phyloP scores from a whole-genome alignment of 1,284 basidiomycete species.

The Marasmius oreades region DNA sequence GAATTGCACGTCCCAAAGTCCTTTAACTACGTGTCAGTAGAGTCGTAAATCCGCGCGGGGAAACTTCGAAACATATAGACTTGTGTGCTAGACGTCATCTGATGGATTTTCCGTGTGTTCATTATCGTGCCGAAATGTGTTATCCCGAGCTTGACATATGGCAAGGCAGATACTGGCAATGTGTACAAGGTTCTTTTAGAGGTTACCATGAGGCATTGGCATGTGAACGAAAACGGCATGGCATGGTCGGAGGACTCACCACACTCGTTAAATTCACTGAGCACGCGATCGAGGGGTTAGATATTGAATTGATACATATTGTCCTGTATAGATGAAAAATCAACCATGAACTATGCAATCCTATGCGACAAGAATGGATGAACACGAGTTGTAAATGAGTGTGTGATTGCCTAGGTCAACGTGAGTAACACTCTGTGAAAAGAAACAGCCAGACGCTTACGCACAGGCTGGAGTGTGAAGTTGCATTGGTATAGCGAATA shows the following conservation, averaged over 20 bases:
- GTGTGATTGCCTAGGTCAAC: conserved; percentile 13
- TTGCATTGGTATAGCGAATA: conserved; percentile 29
- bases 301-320: conserved; percentile 26
- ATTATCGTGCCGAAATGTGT: not conserved
- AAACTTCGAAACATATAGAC: conserved; percentile 17
- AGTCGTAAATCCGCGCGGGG: conserved; percentile 11
- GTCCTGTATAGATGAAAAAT: conserved; percentile 30
- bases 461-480: conserved; percentile 20
- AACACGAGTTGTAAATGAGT: conserved; percentile 15
- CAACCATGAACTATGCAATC: conserved; percentile 25
- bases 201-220: not conserved
- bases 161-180: not conserved
- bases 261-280: not conserved
- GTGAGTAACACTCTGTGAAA: conserved; percentile 13
- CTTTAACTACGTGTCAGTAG: conserved; percentile 13
- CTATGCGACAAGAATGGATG: conserved; percentile 22
- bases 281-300: conserved; percentile 3
- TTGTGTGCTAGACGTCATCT: conserved; percentile 4
- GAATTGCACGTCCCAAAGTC: not conserved
- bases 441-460: conserved; percentile 5
- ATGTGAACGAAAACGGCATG: not conserved
- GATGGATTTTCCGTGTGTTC: conserved; percentile 3
- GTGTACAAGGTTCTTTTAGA: not conserved
- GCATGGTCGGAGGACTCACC: not conserved
- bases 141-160: conserved; percentile 1